Evolutionary conservation across 1,284 basidiomycete species (phyloP), one percentile per base, ranked within the genome.

Genomic region (Trichosporon faecale): DNA sequence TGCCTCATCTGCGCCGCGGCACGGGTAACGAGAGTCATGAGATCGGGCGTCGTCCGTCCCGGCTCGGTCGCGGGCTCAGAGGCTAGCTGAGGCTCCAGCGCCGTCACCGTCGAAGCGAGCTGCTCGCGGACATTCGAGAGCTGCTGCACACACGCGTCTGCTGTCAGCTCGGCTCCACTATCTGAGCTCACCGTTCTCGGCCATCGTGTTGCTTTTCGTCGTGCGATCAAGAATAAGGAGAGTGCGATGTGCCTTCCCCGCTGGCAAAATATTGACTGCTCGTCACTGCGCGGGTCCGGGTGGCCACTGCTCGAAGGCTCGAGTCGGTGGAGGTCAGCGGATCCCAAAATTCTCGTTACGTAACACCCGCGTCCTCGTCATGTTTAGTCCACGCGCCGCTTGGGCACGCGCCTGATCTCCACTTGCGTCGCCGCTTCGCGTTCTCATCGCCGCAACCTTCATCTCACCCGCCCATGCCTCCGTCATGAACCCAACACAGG

Each of bases 91-190:
- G 57, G 27, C 16, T 61, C 57, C 27, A 61, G 55, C 16, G 72
- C 64, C 5, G 35, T 25, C 3, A 33, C 57, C 33, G 16, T 33
- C 57, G 57, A 31, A 29, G 74, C 75, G 21, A 78, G 66, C 31
- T 76, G 70, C 40, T 79, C 76, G n/a, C 69, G 70, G 29, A 79
- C 66, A 64, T 79, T 80, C 21, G 76, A 73, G 44, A 81, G 73
- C 68, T 79, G 76, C 40, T 33, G 31, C 29, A 61, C 57, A 23
- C 57, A 61, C 12, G 57, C 57, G 57, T 61, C 57, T 61, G 31
- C 11, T 16, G 71, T 9, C 74, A 64, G 2, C 78, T 2, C 16
- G 21, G 3, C n/a, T 6, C 8, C 14, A 31, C 16, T 6, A 6
- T n/a, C 3, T n/a, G 7, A 33, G 29, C 57, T 33, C 57, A 61